A percentile compares a stretch with the other conserved stretches of the same genome.
Evolutionary conservation across 768 basidiomycete species (phyloP).

Genomic region (Leccinum truebloodii): DNA sequence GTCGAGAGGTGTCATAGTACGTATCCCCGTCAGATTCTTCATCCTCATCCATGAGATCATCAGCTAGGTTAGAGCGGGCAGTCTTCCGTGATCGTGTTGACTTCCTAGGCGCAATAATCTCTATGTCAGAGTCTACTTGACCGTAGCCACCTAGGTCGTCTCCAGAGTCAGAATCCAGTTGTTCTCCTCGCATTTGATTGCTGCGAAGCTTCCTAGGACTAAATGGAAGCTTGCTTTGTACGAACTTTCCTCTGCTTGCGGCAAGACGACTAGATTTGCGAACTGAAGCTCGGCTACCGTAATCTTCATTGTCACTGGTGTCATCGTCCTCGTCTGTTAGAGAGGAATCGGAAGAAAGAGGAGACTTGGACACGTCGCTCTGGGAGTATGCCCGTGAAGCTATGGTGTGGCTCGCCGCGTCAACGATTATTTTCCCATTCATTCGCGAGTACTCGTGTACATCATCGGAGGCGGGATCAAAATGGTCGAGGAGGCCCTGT

Average conservation of each 20-base stretch:
- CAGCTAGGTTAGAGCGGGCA: conserved; percentile 38
- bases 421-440: conserved; percentile 38
- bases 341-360: conserved; percentile 15
- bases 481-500: conserved; percentile 44
- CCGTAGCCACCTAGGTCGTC: conserved; percentile 42
- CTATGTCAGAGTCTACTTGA: conserved; percentile 31
- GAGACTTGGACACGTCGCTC: conserved; percentile 13
- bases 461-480: conserved; percentile 57
- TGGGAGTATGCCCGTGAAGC: conserved; percentile 9
- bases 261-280: conserved; percentile 24
- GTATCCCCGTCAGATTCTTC: conserved; percentile 34
- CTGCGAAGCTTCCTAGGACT: conserved; percentile 66
- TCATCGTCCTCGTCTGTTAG: conserved; percentile 33
- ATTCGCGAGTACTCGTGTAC: conserved; percentile 64
- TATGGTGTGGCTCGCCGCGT: conserved; percentile 7
- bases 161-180: conserved; percentile 36
- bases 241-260: conserved; percentile 1
- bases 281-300: background rate
- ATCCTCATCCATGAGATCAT: conserved; percentile 29
- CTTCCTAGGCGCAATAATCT: conserved; percentile 37
- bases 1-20: conserved; percentile 34
- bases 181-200: conserved; percentile 25
- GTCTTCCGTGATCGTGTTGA: conserved; percentile 50
- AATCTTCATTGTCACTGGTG: conserved; percentile 18
- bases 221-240: conserved; percentile 52